Evolutionary conservation across 148 eudicot genomes (phyloP), one percentile per base, ranked within the genome.

Genomic region (Rhododendron kiyosumense): DNA sequence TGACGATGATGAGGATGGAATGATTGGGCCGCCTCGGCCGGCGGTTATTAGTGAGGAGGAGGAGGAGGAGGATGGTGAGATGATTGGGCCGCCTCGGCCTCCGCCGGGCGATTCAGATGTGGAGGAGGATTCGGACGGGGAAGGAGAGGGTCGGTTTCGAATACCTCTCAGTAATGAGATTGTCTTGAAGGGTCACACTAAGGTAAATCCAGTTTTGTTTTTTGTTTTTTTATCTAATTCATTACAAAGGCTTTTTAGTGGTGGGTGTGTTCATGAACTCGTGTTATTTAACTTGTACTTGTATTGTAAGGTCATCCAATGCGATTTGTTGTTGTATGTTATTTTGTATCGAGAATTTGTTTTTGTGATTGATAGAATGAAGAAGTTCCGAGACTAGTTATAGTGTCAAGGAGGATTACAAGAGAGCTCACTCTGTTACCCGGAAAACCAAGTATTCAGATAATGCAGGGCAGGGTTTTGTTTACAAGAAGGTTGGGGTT

Each of bases 141-240:
- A 87, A 11, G 93, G 86, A 11, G 90, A 85, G 67, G 51, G 88
- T 85, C 81, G 45, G 32, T 86, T 84, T 86, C 88, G 94, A 91
- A 91, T 96, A 48, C 99, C 99, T 18, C 30, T 92, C 88, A 95
- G 95, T 83, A 95, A 96, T 86, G 99, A 96, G 88, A 96, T 96
- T 92, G 93, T 96, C 7, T 84, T 96, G 88, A 96, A 96, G 89
- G 99, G 99, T 32, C 99, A 95, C 83, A 89, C 88, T 65, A 96
- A 96, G 97, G 97, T 96, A 30, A 13, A 87, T 30, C 45, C 13
- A 6, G 15, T 6, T 9, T 84, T 26, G 4, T 7, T 14, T 52
- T n/a, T n/a, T n/a, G n/a, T n/a, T n/a, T n/a, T 51, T 51, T 13
- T 2, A 52, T 52, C 5, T 52, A 14, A 52, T 54, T 54, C 61